These are phyloP conservation scores for Lathyrus tuberosus DNA, from an alignment of 306 rosid species.

Conservation along the genomic window DNA sequence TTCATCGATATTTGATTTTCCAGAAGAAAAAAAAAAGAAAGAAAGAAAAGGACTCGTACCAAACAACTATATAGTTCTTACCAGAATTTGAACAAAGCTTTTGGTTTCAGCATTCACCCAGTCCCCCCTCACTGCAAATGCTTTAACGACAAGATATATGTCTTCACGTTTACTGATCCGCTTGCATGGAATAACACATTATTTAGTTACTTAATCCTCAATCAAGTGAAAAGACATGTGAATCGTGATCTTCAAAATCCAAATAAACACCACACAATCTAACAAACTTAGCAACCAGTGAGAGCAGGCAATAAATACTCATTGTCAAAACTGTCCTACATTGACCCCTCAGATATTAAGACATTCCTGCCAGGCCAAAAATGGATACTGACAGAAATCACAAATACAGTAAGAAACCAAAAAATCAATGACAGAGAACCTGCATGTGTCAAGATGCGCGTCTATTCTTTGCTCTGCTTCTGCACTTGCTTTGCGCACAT, in stretches of 20 bases:
- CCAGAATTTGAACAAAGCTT: conserved; percentile 69
- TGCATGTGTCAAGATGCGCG: conserved; percentile 72
- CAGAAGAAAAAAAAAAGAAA: background rate
- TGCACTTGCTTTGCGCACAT: conserved; percentile 82
- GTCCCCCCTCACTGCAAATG: conserved; percentile 69
- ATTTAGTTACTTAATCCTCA: conserved; percentile 37
- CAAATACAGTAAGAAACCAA: conserved; percentile 7
- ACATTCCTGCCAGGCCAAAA: conserved; percentile 10
- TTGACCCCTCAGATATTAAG: background rate
- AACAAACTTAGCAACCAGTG: conserved; percentile 15
- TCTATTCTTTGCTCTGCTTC: conserved; percentile 94
- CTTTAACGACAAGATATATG: conserved; percentile 76
- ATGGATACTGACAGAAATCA: conserved; percentile 1
- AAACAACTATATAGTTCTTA: conserved; percentile 43
- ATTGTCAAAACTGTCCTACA: background rate
- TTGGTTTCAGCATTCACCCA: conserved; percentile 78
- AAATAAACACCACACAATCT: conserved; percentile 24
- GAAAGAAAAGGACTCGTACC: conserved; percentile 15
- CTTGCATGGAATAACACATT: conserved; percentile 37
- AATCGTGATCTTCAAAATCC: conserved; percentile 5
- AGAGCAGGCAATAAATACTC: conserved; percentile 6
- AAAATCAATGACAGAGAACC: conserved; percentile 49
- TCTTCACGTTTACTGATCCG: conserved; percentile 84
- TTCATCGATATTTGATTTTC: conserved; percentile 18
- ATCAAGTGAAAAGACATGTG: conserved; percentile 3